Base-by-base conservation (phyloP, 371 early-diverging fungal species). In the Rhizopus arrhizus region DNA sequence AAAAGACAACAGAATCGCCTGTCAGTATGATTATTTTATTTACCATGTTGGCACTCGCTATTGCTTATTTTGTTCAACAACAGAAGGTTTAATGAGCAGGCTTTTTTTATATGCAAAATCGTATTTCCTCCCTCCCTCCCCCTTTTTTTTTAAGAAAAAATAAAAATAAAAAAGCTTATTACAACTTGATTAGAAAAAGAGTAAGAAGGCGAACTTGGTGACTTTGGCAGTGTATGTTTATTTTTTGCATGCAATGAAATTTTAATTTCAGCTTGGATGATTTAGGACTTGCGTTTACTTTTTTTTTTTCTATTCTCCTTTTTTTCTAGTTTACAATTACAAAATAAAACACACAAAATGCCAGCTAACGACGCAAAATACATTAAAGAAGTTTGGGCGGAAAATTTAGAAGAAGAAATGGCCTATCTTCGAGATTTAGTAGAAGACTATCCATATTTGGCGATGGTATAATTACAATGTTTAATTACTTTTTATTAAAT, bases 371-470 rank as follows among this genome's bases (percentile, higher is more conserved):
- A 78, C 56, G 69, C 73, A 49, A 83, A 84, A 61, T 82, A 86
- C 61, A 94, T 94, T 58, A 83, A 86, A 66, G 93, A 97, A 73
- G 98, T 97, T 51, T 97, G 99, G 99, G 96, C 93, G 45, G 89
- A 92, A 66, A 99, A 98, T 77, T 80, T 99, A 53, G 96, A 97
- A 68, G 88, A 90, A 55, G 99, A 99, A 80, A 94, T 99, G 90
- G 87, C 81, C 11, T 82, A 87, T 52, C 84, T 99, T 62, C 91
- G 98, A 53, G 87, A 91, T 66, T 77, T 96, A 29, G 91, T 99
- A 15, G 91, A 93, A 71, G 84, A 89, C 58, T 99, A 98, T 67
- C 95, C 93, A 35, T 98, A 95, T 79, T 83, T 99, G 31, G 87
- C 99, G 28, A 99, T 99, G 99, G 97, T 94, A 80, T 28, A 22